Conservation (phyloP, 805 yeast species). For the Spathaspora sp. region DNA sequence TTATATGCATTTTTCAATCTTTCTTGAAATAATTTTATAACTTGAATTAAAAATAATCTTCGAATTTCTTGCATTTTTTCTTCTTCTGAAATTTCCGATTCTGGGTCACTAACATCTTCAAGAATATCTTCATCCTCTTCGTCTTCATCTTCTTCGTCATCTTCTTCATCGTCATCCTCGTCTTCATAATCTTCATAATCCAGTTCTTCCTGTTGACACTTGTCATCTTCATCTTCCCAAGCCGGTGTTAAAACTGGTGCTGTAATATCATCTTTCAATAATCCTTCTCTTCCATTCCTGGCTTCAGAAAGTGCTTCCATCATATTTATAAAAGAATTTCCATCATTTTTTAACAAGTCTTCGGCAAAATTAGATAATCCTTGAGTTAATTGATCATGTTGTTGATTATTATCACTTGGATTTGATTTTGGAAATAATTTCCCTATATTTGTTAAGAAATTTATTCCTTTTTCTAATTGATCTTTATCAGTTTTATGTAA, state of each 20-base stretch:
- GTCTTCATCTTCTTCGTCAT: conserved; percentile 34
- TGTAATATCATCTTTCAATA: conserved; percentile 13
- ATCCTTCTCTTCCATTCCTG: conserved; percentile 27
- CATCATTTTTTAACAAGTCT: conserved; percentile 72
- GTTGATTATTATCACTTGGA: conserved; percentile 5
- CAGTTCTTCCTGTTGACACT: conserved; percentile 5
- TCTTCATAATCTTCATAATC: conserved; percentile 18
- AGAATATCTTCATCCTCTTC: conserved; percentile 41
- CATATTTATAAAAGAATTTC: conserved; percentile 72
- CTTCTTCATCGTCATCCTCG: conserved; percentile 24
- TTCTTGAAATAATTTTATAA: conserved; percentile 72
- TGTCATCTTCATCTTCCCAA: conserved; percentile 20
- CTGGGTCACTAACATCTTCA: conserved; percentile 34
- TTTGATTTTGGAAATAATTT: conserved; percentile 13
- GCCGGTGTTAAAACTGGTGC: conserved; percentile 5
- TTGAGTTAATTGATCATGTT: conserved; percentile 18
- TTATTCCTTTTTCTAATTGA: conserved; percentile 22
- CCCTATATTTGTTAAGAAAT: conserved; percentile 20
- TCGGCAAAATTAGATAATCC: conserved; percentile 56
- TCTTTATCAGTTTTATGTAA: conserved; percentile 23
- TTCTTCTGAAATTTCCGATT: conserved; percentile 44
- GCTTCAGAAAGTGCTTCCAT: conserved; percentile 71
- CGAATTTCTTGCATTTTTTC: conserved; percentile 75
- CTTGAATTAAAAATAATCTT: conserved; percentile 72
- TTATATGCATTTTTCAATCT: conserved; percentile 73